A percentile compares a stretch with the other conserved stretches of the same genome.
Conservation (phyloP, 176 grass and related monocot genomes). For the Elaeis guineensis region DNA sequence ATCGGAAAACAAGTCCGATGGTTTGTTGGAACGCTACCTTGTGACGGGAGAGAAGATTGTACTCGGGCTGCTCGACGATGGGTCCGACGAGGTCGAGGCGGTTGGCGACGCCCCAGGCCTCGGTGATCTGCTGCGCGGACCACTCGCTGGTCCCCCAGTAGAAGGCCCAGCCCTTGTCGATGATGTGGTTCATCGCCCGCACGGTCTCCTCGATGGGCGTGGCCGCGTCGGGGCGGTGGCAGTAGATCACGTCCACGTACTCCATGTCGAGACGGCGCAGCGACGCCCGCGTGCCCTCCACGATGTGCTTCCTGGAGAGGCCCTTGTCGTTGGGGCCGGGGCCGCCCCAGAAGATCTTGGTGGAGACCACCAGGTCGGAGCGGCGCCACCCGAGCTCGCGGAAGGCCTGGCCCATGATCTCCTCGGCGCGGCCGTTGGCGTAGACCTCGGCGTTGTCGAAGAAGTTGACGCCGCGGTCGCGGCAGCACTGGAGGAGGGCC, state of each 20-base stretch:
- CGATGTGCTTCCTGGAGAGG: constrained; percentile 86
- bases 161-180: constrained; percentile 84
- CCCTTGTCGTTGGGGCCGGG: constrained; percentile 97
- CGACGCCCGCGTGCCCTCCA: constrained; percentile 65
- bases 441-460: constrained; percentile 99
- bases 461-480: constrained; percentile 92
- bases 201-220: constrained; percentile 94
- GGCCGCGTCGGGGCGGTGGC: constrained; percentile 70
- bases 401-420: constrained; percentile 99
- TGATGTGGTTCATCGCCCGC: constrained; percentile 87
- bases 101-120: constrained; percentile 59
- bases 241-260: constrained; percentile 79
- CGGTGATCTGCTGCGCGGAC: constrained; percentile 94
- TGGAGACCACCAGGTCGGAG: constrained; percentile 86
- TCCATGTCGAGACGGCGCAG: constrained; percentile 81
- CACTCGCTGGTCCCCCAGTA: constrained; percentile 97
- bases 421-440: constrained; percentile 88
- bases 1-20: too few species aligned
- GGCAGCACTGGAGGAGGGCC: constrained; percentile 72
- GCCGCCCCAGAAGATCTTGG: constrained; percentile 99
- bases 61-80: constrained; percentile 91
- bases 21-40: constrained; percentile 34
- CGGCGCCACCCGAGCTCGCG: constrained; percentile 93
- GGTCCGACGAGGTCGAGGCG: constrained; percentile 86
- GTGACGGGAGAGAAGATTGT: constrained; percentile 93